Evolutionary conservation across 73 alveolate species (phyloP).

Genomic region (Blepharisma stoltei): DNA sequence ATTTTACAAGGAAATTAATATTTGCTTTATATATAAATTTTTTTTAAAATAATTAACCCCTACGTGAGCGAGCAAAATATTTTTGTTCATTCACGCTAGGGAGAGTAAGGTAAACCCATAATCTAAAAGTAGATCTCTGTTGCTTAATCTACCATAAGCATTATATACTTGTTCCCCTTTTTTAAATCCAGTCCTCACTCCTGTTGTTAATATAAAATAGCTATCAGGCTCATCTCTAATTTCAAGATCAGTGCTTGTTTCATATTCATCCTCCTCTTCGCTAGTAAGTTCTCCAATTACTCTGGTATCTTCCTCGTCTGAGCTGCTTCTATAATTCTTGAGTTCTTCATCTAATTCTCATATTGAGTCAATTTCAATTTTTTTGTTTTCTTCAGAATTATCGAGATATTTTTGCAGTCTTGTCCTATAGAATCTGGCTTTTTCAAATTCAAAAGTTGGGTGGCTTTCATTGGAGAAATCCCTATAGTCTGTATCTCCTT

Average conservation of each 20-base stretch:
- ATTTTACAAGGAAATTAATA: too few relatives aligned
- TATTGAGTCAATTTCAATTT: neutral
- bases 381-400: neutral
- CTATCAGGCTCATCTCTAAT: neutral
- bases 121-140: neutral
- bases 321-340: slow-evolving; percentile 1
- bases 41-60: too few relatives aligned
- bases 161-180: slow-evolving; percentile 6
- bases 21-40: too few relatives aligned
- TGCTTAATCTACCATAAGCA: slow-evolving; percentile 12
- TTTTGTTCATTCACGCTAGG: too few relatives aligned
- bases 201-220: slow-evolving; percentile 7
- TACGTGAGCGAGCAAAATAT: too few relatives aligned
- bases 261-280: slow-evolving; percentile 19
- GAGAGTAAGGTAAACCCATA: slow-evolving; percentile 21
- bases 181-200: slow-evolving; percentile 23
- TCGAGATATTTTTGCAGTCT: slow-evolving; percentile 6
- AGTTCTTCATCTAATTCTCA: neutral
- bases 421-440: neutral
- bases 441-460: neutral
- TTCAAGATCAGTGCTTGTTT: neutral
- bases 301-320: slow-evolving; percentile 2
- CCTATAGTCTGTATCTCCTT: neutral
- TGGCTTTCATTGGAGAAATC: neutral
- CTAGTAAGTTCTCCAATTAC: slow-evolving; percentile 14